Evolutionary conservation across 2,329 filamentous ascomycete genomes (phyloP).

Genomic region (Aspergillus sp.): DNA sequence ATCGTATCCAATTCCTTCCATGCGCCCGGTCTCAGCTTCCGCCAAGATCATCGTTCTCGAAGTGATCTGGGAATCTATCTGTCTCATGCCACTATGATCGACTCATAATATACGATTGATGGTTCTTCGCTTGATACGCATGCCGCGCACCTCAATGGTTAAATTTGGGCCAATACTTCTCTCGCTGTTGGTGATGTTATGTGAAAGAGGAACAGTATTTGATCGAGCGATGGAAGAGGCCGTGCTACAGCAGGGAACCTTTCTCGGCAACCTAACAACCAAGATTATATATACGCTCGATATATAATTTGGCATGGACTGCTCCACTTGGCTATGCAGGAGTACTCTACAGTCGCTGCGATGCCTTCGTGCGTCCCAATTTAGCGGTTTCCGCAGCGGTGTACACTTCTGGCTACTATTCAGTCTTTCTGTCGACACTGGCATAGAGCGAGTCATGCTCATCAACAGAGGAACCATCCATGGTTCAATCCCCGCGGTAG

Average conservation of each 20-base stretch:
- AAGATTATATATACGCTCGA: slow-evolving; percentile 12
- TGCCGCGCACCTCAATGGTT: slow-evolving; percentile 65
- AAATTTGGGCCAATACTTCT: slow-evolving; percentile 59
- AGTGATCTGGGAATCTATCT: slow-evolving; percentile 60
- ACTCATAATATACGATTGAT: slow-evolving; percentile 53
- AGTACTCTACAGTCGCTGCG: slow-evolving; percentile 21
- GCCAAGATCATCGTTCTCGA: slow-evolving; percentile 66
- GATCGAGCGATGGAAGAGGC: slow-evolving; percentile 18
- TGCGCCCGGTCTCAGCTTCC: slow-evolving; percentile 68
- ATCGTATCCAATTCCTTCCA: slow-evolving; percentile 71
- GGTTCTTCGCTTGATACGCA: slow-evolving; percentile 38
- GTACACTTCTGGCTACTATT: slow-evolving; percentile 4
- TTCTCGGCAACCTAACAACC: slow-evolving; percentile 8
- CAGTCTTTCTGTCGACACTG: slow-evolving; percentile 18
- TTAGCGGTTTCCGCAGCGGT: background rate
- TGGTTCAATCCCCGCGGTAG: background rate
- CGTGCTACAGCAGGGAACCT: slow-evolving; percentile 13
- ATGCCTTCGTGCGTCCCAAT: slow-evolving; percentile 6
- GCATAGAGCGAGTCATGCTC: slow-evolving; percentile 17
- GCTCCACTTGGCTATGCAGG: background rate
- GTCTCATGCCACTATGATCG: slow-evolving; percentile 72
- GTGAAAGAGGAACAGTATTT: slow-evolving; percentile 46
- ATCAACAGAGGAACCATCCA: background rate
- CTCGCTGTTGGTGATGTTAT: slow-evolving; percentile 54
- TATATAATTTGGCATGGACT: background rate